phyloP scores from a whole-genome alignment of 2,329 filamentous ascomycete genomes.

The Penicillium corylophilum region DNA sequence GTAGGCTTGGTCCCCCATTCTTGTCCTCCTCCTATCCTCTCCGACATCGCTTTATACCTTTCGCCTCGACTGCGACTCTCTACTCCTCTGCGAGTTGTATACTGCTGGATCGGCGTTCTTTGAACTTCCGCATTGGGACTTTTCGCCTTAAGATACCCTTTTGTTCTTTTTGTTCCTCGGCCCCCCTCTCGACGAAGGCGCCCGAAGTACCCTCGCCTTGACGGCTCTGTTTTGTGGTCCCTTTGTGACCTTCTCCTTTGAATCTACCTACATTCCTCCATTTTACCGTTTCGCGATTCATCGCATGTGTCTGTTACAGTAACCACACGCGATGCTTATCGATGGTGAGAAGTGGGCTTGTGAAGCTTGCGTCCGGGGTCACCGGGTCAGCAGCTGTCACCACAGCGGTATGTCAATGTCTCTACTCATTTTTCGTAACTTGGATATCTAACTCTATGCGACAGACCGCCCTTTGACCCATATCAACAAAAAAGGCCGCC shows the following conservation, averaged over 20 bases:
- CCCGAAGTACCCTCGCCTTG: slow-evolving; percentile 32
- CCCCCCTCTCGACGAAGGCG: slow-evolving; percentile 27
- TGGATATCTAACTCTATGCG: background rate
- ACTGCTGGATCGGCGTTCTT: slow-evolving; percentile 23
- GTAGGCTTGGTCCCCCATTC: slow-evolving; percentile 44
- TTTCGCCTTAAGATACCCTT: slow-evolving; percentile 37
- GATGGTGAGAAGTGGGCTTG: slow-evolving; percentile 98
- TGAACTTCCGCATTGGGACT: slow-evolving; percentile 29
- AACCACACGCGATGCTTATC: slow-evolving; percentile 65
- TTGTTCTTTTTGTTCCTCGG: slow-evolving; percentile 29
- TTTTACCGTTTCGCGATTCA: slow-evolving; percentile 32
- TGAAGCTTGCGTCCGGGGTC: slow-evolving; percentile 95
- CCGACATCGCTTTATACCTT: slow-evolving; percentile 4
- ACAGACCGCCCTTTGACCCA: slow-evolving; percentile 86
- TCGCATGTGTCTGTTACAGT: slow-evolving; percentile 42
- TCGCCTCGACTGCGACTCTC: slow-evolving; percentile 8
- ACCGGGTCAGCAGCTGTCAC: slow-evolving; percentile 98
- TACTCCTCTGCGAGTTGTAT: slow-evolving; percentile 4
- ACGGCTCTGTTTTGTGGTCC: slow-evolving; percentile 27
- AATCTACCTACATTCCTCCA: slow-evolving; percentile 6
- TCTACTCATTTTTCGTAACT: background rate
- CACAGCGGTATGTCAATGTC: slow-evolving; percentile 72
- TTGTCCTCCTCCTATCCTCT: slow-evolving; percentile 9
- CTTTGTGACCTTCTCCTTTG: slow-evolving; percentile 12
- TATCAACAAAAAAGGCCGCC: slow-evolving; percentile 96